Evolutionary conservation across 2,329 filamentous ascomycete genomes (phyloP), one percentile per base, ranked within the genome.

Genomic region (Juglanconis oblonga): DNA sequence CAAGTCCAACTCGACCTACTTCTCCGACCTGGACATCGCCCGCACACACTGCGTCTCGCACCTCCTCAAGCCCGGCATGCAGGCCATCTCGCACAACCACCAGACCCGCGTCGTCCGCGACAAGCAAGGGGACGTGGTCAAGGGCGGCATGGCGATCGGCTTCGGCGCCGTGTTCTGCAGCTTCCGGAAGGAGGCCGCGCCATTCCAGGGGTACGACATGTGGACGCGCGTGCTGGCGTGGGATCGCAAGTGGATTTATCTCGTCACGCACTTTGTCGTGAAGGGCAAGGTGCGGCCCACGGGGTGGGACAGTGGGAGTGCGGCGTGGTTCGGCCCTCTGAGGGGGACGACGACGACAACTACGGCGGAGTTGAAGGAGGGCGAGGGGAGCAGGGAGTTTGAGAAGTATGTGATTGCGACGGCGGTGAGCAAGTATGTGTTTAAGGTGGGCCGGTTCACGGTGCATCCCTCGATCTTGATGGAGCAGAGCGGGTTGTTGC

Each of bases 201-300:
- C 88, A 0, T 88, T 87, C 68, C 80, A 87, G 69, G 73, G 75
- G 13, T 94, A 89, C 73, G 89, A 93, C 77, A 85, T 92, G 74
- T 90, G 89, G 83, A 87, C 81, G 36, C 81, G 87, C 47, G 71
- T 94, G 13, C 78, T 92, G 24, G 76, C 79, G 62, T 94, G 90
- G 90, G 90, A 94, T 74, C 81, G 86, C 67, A 94, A 94, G 75
- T 94, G 90, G 90, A 69, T 92, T 61, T 92, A 91, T 72, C 81
- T 92, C 44, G 77, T 91, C 38, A 90, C 86, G 29, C 88, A 90
- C 70, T 93, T 90, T 66, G 81, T 93, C 6, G 83, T 84, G 72
- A 80, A 79, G 68, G 86, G 84, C 54, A 77, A 81, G 44, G 85
- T 84, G 8, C 76, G 73, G 65, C 86, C 86, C 0, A 77, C 77